A percentile compares a stretch with the other conserved stretches of the same genome.
Evolutionary conservation across 2,329 filamentous ascomycete genomes (phyloP).

Genomic region (Tolypocladium capitatum): DNA sequence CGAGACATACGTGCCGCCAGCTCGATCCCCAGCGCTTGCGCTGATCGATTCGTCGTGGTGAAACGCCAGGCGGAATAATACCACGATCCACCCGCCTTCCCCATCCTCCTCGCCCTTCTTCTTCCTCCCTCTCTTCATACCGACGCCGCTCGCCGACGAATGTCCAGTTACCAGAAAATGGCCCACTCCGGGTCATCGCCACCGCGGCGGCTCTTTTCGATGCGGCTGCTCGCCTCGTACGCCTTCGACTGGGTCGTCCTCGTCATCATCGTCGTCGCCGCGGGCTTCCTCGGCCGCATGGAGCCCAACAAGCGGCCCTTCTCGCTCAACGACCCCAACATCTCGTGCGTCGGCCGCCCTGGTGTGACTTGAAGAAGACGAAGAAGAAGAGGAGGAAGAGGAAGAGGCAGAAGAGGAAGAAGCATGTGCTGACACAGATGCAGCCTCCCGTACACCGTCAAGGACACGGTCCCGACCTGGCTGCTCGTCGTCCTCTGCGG

Average conservation of each 20-base stretch:
- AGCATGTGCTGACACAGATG: background rate
- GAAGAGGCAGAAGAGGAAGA: no score
- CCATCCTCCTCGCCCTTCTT: background rate
- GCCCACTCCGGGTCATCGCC: conserved; percentile 8
- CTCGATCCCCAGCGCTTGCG: background rate
- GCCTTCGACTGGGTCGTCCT: conserved; percentile 63
- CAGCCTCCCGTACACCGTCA: conserved; percentile 54
- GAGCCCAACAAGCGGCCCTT: conserved; percentile 58
- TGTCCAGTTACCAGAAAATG: conserved; percentile 17
- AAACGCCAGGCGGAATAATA: no score
- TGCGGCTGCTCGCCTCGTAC: conserved; percentile 46
- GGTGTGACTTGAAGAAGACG: no score
- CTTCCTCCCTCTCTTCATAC: background rate
- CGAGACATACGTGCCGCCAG: background rate
- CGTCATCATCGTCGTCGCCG: conserved; percentile 42
- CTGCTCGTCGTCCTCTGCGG: conserved; percentile 52
- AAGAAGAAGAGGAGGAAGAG: no score
- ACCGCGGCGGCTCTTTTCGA: conserved; percentile 13
- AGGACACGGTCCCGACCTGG: conserved; percentile 59
- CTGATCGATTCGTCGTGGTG: background rate
- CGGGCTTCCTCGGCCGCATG: conserved; percentile 43
- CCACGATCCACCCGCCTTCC: background rate
- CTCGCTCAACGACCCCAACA: conserved; percentile 56
- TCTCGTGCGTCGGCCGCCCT: conserved; percentile 41
- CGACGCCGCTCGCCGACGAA: conserved; percentile 4